Percentiles rank a stretch among this genome's conserved stretches.
Conservation (phyloP, 352 stramenopile genomes). For the Aphanomyces invadans region DNA sequence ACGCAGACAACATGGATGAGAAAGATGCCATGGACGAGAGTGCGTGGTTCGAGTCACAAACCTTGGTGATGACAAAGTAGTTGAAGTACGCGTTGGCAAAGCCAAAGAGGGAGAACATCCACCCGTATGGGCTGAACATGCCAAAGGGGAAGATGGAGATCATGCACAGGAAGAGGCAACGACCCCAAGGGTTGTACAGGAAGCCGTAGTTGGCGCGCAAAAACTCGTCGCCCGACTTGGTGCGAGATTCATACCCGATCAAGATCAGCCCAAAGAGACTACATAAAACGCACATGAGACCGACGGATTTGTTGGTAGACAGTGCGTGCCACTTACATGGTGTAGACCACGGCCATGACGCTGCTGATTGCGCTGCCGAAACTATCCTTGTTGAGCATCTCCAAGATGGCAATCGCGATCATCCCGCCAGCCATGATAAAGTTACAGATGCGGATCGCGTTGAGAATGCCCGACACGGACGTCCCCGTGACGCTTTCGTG, state of each 20-base stretch:
- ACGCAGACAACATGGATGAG: background rate
- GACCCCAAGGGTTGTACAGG: constrained; percentile 84
- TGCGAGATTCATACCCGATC: constrained; percentile 78
- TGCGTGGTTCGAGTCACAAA: constrained; percentile 8
- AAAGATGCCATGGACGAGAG: background rate
- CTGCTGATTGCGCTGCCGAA: constrained; percentile 22
- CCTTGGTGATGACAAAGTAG: constrained; percentile 85
- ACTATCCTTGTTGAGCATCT: constrained; percentile 41
- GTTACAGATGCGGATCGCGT: constrained; percentile 71
- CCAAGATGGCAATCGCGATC: constrained; percentile 56
- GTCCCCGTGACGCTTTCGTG: constrained; percentile 60
- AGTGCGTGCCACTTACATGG: constrained; percentile 47
- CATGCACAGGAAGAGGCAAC: constrained; percentile 82
- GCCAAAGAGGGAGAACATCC: constrained; percentile 63
- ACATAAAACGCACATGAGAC: constrained; percentile 6
- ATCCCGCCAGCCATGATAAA: constrained; percentile 63
- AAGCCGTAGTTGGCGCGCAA: constrained; percentile 78
- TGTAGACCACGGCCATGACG: constrained; percentile 71
- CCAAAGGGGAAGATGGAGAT: constrained; percentile 86
- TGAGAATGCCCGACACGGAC: constrained; percentile 68
- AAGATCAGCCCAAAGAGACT: constrained; percentile 80
- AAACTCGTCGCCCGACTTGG: constrained; percentile 51
- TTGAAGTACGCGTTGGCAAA: constrained; percentile 87
- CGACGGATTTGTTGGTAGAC: background rate
- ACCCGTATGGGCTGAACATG: constrained; percentile 73